Evolutionary conservation across 306 rosid species (phyloP).

Genomic region (Sindora glabra): DNA sequence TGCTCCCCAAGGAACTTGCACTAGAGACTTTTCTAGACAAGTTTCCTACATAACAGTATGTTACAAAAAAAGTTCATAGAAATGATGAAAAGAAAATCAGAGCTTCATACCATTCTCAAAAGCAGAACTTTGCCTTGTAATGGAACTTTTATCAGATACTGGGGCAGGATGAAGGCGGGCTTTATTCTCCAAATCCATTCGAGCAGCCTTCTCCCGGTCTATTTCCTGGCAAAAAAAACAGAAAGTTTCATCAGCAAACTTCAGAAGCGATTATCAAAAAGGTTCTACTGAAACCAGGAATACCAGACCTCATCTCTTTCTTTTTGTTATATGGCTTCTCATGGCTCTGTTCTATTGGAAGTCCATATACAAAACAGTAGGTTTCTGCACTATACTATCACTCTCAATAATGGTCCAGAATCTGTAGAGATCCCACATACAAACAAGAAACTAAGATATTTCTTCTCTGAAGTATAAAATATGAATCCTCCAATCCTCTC

Average conservation of each 20-base stretch:
- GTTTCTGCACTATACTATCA: background rate
- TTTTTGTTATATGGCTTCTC: constrained; percentile 1
- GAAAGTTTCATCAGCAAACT: constrained; percentile 18
- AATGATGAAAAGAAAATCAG: constrained; percentile 13
- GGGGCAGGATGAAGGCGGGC: constrained; percentile 39
- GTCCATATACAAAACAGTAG: constrained; percentile 1
- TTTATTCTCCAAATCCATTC: constrained; percentile 78
- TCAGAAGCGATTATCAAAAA: constrained; percentile 3
- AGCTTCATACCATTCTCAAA: constrained; percentile 72
- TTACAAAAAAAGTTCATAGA: constrained; percentile 15
- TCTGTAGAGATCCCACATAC: background rate
- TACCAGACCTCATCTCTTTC: background rate
- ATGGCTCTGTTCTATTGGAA: background rate
- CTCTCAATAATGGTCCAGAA: background rate
- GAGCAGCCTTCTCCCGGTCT: constrained; percentile 88
- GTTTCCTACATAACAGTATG: constrained; percentile 49
- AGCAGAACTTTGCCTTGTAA: constrained; percentile 46
- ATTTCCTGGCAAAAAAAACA: constrained; percentile 59
- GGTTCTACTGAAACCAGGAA: constrained; percentile 4
- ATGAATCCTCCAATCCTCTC: background rate
- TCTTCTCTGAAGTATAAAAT: too few relatives aligned
- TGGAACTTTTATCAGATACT: constrained; percentile 48
- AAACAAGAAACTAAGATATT: too few relatives aligned
- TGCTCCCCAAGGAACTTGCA: constrained; percentile 89
- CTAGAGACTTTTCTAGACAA: constrained; percentile 66